Base-by-base conservation (phyloP, 208 protist genomes). In the Trypanosoma scelopori region DNA sequence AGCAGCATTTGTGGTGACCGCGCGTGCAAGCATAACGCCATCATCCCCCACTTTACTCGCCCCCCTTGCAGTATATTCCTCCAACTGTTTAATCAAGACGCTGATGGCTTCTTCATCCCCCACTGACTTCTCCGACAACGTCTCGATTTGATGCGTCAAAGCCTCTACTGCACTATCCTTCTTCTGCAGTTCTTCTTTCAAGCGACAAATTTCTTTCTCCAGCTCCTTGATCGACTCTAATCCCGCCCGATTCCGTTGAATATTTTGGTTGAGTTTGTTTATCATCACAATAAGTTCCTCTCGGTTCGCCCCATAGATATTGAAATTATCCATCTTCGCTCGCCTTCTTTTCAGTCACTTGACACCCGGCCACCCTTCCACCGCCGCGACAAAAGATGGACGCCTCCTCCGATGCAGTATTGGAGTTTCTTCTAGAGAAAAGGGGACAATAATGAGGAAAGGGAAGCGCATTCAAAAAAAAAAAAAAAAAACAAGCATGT, bases 71-170 rank as follows among this genome's bases (percentile, higher is more conserved):
- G 15, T 64, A 46, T 76, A 76, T 45, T 76, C 79, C 63, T 92
- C 88, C 46, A 92, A 46, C 45, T 86, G 80, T 27, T 77, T 75
- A 23, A 94, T 81, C 4, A 94, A 69, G 5, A 71, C 71, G 12
- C 73, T 76, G 35, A 92, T 92, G 11, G 89, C 92, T 57, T 91
- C 85, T 56, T 94, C 89, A 45, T 92, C 81, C 23, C 60, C 80
- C 0, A 78, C 85, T 23, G 74, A 81, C 58, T 89, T 90, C 51
- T 92, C 84, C 0, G 83, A 80, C 0, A 94, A 62, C 35, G 80
- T 63, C 6, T 53, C 69, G 37, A 64, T 82, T 52, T 91, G 85
- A 27, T 83, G 45, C 15, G 71, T 78, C 35, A 94, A 63, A 12
- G 80, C 84, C 6, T 50, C 65, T 20, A 94, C 67, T 51, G 84